phyloP scores from a whole-genome alignment of 163 green algal species.

The Chlorella variabilis region DNA sequence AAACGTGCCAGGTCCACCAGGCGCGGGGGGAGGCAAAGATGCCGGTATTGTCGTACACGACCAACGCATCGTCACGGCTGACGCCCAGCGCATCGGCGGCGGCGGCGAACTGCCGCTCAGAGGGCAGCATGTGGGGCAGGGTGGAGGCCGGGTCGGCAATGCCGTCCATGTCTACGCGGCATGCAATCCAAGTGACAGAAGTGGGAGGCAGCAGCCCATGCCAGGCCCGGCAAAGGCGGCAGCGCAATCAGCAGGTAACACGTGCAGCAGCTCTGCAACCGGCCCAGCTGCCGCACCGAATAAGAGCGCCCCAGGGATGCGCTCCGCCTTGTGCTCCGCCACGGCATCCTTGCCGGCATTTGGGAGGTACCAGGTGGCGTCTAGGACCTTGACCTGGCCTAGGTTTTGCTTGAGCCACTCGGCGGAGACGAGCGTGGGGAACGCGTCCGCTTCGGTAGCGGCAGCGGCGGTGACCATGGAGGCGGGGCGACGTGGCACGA shows the following conservation, averaged over 20 bases:
- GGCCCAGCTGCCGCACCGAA: slow-evolving; percentile 78
- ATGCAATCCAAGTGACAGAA: background rate
- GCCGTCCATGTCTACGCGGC: slow-evolving; percentile 20
- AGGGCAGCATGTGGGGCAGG: slow-evolving; percentile 96
- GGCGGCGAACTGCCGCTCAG: slow-evolving; percentile 76
- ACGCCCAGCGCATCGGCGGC: slow-evolving; percentile 88
- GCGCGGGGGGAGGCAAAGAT: slow-evolving; percentile 82
- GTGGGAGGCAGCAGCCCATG: no score
- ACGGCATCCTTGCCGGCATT: slow-evolving; percentile 20
- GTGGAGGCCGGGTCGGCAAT: slow-evolving; percentile 11
- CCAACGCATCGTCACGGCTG: slow-evolving; percentile 67
- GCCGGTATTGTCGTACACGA: slow-evolving; percentile 93
- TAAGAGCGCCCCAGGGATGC: slow-evolving; percentile 84
- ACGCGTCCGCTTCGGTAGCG: background rate
- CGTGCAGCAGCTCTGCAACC: no score
- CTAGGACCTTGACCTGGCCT: slow-evolving; percentile 72
- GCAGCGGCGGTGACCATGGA: background rate
- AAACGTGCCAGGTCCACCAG: slow-evolving; percentile 89
- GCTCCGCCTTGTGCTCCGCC: slow-evolving; percentile 70
- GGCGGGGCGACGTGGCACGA: no score
- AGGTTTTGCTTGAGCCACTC: slow-evolving; percentile 60
- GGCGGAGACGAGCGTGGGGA: slow-evolving; percentile 43
- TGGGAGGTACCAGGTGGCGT: slow-evolving; percentile 92
- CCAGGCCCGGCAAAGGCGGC: no score
- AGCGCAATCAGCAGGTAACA: no score